phyloP scores from a whole-genome alignment of 2,329 filamentous ascomycete species.

The Neurospora crassa region DNA sequence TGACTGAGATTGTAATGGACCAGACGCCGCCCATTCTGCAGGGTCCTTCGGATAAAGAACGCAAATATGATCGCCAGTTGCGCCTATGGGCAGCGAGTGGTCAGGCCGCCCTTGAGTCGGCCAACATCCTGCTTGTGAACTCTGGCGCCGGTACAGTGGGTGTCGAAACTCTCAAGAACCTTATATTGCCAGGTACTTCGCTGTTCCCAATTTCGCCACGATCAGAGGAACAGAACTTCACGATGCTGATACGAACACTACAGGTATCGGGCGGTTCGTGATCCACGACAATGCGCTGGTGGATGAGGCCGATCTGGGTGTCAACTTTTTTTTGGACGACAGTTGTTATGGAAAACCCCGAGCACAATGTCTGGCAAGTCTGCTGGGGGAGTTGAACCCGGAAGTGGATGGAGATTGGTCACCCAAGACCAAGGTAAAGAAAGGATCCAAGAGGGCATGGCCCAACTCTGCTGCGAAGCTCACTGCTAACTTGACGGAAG shows the following conservation, averaged over 20 bases:
- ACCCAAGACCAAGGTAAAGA: constrained; percentile 36
- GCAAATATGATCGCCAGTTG: constrained; percentile 90
- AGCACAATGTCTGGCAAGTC: constrained; percentile 65
- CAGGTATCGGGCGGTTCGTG: constrained; percentile 80
- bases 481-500: constrained; percentile 8
- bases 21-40: constrained; percentile 40
- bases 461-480: not conserved
- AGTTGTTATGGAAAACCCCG: constrained; percentile 65
- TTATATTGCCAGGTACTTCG: constrained; percentile 69
- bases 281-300: constrained; percentile 77
- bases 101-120: constrained; percentile 80
- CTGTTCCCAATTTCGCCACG: not conserved
- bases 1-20: constrained; percentile 35
- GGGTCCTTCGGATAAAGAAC: constrained; percentile 51
- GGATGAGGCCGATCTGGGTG: constrained; percentile 73
- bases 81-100: constrained; percentile 91
- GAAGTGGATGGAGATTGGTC: constrained; percentile 75
- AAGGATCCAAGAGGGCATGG: constrained; percentile 9
- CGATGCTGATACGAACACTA: constrained; percentile 14
- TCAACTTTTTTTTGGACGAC: constrained; percentile 94
- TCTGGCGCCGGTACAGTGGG: constrained; percentile 79
- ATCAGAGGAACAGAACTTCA: not conserved
- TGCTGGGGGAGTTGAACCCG: constrained; percentile 82
- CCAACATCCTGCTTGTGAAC: constrained; percentile 86
- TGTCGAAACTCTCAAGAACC: constrained; percentile 88